Evolutionary conservation across 345 rosid genomes (phyloP).

Genomic region (Eucalyptus virginea): DNA sequence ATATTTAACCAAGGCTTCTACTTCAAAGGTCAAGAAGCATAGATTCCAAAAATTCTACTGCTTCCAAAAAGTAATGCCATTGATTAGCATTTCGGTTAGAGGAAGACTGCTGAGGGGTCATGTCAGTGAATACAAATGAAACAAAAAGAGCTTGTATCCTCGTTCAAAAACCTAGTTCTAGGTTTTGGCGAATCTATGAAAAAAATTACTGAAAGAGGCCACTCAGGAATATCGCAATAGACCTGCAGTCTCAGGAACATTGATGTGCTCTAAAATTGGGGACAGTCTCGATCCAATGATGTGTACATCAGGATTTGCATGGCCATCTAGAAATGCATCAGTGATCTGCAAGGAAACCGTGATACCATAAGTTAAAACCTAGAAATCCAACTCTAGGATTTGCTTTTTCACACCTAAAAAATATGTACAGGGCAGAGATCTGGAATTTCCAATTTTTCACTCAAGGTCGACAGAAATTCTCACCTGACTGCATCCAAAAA

Average conservation of each 20-base stretch:
- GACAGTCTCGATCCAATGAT: conserved; percentile 60
- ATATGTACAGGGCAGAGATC: background rate
- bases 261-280: conserved; percentile 25
- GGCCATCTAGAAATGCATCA: conserved; percentile 45
- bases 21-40: background rate
- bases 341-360: conserved; percentile 45
- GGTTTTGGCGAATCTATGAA: background rate
- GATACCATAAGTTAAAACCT: background rate
- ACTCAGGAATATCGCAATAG: background rate
- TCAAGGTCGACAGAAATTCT: background rate
- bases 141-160: background rate
- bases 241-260: background rate
- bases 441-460: background rate
- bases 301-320: conserved; percentile 52
- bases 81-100: background rate
- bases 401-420: background rate
- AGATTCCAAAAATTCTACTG: background rate
- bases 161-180: background rate
- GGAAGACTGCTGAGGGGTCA: background rate
- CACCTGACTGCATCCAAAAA: conserved; percentile 95
- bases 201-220: background rate
- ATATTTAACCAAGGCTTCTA: background rate
- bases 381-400: background rate
- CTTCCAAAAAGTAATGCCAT: background rate
- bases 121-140: background rate